Base-by-base conservation (phyloP, 768 basidiomycete species). In the Leccinum boreale region DNA sequence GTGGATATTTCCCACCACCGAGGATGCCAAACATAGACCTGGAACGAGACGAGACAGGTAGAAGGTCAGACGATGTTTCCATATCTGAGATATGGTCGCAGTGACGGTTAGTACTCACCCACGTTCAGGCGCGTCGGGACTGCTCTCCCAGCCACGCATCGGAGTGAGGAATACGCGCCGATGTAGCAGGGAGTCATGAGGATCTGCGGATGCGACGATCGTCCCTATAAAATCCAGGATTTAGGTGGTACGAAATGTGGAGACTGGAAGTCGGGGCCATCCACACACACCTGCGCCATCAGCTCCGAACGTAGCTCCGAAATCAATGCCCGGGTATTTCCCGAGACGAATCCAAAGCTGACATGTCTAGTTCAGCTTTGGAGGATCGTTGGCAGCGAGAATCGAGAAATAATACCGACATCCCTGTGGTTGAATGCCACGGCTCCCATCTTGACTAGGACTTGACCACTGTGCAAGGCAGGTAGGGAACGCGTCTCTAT, bases 361-460 rank as follows among this genome's bases (percentile, higher is more conserved):
- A 7, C 52, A 60, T 17, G 15, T 45, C 17, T 10, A n/a, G 31
- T 42, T 52, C n/a, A n/a, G n/a, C n/a, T n/a, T n/a, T n/a, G n/a
- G n/a, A n/a, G n/a, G 15, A 10, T 35, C 33, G 29, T 24, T 28
- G 3, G 14, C 2, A 55, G 26, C 28, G 1, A 33, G 26, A 33
- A 26, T 35, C 3, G 31, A 19, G 7, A 52, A 21, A 50, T 29
- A 31, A 52, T 29, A 65, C 67, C 51, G 58, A 89, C 88, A 64
- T 91, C 90, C 65, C 86, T 78, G 65, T 86, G 90, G 67, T 94
- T 94, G 76, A 90, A 90, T 15, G 81, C 84, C 0, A 79, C 89
- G 14, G 90, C 88, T 19, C 74, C 77, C 52, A 91, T 82, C 68
- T 79, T 82, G 9, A 92, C 86, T 8, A 89, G 76, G 1, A 92